A percentile compares a stretch with the other conserved stretches of the same genome.
These are phyloP conservation scores for Coelastrella sp. DNA, from an alignment of 139 green algal species.

Conservation along the genomic window DNA sequence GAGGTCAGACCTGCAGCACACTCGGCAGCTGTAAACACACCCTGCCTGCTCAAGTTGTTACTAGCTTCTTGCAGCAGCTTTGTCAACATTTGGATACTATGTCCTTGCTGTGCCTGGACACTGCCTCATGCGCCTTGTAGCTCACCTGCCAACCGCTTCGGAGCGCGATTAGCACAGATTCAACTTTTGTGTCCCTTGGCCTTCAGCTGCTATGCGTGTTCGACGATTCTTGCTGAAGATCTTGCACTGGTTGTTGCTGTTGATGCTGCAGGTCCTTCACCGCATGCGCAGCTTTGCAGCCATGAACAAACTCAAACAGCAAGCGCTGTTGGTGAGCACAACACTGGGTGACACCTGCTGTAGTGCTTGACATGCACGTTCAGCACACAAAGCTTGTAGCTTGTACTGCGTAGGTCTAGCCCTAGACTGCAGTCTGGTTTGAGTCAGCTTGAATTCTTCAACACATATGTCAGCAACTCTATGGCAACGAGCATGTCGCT, in stretches of 20 bases:
- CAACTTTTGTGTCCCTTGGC: background rate
- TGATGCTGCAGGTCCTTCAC: slow-evolving; percentile 64
- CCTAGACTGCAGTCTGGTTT: too few relatives aligned
- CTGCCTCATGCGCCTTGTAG: background rate
- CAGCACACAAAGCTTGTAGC: background rate
- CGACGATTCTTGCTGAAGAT: background rate
- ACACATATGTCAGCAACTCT: too few relatives aligned
- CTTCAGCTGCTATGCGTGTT: background rate
- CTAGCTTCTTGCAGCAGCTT: background rate
- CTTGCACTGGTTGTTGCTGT: background rate
- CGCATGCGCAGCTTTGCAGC: slow-evolving; percentile 90
- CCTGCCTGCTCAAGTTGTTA: background rate
- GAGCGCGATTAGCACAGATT: background rate
- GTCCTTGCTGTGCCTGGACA: background rate
- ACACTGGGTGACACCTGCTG: background rate
- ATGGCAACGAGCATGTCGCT: too few relatives aligned
- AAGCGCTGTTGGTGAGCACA: slow-evolving; percentile 25
- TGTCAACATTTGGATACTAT: background rate
- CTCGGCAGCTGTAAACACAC: background rate
- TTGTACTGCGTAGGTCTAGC: background rate
- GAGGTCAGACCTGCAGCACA: slow-evolving; percentile 56
- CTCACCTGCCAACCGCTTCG: too few relatives aligned
- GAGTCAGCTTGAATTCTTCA: too few relatives aligned
- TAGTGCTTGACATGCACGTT: background rate
- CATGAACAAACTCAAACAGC: slow-evolving; percentile 81